phyloP scores from a whole-genome alignment of 257 asterid genomes.

The Solanum tarapatanum region DNA sequence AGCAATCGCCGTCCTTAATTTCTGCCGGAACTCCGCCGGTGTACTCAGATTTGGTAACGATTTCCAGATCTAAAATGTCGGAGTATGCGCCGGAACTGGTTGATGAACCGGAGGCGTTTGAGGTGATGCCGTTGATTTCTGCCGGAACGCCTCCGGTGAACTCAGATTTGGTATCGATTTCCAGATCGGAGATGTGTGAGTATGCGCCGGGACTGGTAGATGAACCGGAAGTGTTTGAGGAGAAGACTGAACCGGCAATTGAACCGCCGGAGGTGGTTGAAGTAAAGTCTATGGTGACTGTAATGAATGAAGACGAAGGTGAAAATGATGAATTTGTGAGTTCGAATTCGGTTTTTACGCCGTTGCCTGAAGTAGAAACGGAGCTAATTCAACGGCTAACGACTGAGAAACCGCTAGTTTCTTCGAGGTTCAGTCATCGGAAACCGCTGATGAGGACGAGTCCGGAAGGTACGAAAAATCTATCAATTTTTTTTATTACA shows the following conservation, averaged over 20 bases:
- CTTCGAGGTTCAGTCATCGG: slow-evolving; percentile 39
- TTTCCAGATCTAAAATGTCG: slow-evolving; percentile 4
- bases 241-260: slow-evolving; percentile 31
- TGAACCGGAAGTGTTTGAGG: slow-evolving; percentile 9
- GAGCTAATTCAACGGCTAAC: slow-evolving; percentile 13
- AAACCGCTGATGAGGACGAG: slow-evolving; percentile 20
- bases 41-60: background rate
- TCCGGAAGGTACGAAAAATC: slow-evolving; percentile 38
- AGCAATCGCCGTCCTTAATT: slow-evolving; percentile 11
- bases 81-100: background rate
- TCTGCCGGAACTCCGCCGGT: slow-evolving; percentile 25
- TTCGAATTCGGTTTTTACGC: background rate
- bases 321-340: slow-evolving; percentile 4
- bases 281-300: background rate
- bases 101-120: slow-evolving; percentile 2
- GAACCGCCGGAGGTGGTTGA: slow-evolving; percentile 10
- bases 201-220: background rate
- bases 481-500: background rate
- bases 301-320: background rate
- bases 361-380: slow-evolving; percentile 4
- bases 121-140: slow-evolving; percentile 9
- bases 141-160: slow-evolving; percentile 18
- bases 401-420: slow-evolving; percentile 39
- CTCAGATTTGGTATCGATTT: background rate
- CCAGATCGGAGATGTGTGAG: slow-evolving; percentile 5